Evolutionary conservation across 257 asterid genomes (phyloP), one percentile per base, ranked within the genome.

Genomic region (Solanum medicagineum): DNA sequence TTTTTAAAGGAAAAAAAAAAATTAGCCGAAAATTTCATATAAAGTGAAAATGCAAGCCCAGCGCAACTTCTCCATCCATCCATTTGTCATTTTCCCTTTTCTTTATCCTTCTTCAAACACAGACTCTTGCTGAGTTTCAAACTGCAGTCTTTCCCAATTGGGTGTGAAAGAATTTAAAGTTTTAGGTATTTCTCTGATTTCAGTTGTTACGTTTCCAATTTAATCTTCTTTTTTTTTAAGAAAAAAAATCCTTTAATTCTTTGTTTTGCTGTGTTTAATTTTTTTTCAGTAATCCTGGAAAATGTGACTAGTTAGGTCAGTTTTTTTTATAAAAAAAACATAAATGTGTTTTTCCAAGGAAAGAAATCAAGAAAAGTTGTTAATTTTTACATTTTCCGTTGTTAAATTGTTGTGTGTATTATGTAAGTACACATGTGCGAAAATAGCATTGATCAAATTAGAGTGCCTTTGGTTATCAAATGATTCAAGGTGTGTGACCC

Each of bases 1-100:
- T 32, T 2, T 32, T 0, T 32, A 2, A 32, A 2, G 3, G 0
- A 3, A 32, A 32, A 32, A 32, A 32, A 2, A 0, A 26, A 26
- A 26, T 36, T 36, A 36, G 42, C 42, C 40, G 7, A 36, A 36
- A 36, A 36, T 36, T 36, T 36, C 42, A 4, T 36, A 36, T 3
- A 36, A 36, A 36, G 42, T 5, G 42, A 4, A 36, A 36, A 36
- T 4, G 4, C 42, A 36, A 36, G 70, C 70, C 70, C 70, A 63
- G 13, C 16, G 12, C 69, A 60, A 4, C 68, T n/a, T 60, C 68
- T n/a, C 32, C 65, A 57, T 60, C 68, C 32, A 62, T 60, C 16
- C 69, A 62, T 62, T 62, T 62, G 16, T 16, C 69, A 22, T 62
- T 62, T 22, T 22, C 16, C 20, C 16, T 11, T 22, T 62, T 7